These are phyloP conservation scores for Lasiosphaeriaceae sp. DNA, from an alignment of 495 filamentous ascomycete genomes.

Conservation along the genomic window DNA sequence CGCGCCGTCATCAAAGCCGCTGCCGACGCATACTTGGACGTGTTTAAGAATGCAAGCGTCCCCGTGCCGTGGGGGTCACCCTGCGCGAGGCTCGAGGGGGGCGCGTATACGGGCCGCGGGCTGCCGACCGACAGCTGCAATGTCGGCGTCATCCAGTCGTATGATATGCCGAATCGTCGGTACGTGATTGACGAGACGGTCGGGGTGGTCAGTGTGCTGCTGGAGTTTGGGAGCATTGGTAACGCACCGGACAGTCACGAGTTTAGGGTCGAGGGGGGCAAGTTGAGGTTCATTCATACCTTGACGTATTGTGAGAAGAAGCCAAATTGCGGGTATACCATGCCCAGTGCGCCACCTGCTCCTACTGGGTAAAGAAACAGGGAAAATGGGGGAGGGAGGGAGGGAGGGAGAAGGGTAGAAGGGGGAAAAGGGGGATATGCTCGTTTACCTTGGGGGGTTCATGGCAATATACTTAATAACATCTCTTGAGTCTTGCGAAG, in stretches of 20 bases:
- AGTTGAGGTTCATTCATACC: slow-evolving; percentile 13
- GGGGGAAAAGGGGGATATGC: no score
- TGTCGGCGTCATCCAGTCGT: slow-evolving; percentile 15
- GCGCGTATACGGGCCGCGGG: slow-evolving; percentile 26
- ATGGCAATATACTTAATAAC: no score
- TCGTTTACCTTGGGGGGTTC: no score
- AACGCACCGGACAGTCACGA: slow-evolving; percentile 30
- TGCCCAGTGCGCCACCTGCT: background rate
- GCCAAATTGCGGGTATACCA: slow-evolving; percentile 17
- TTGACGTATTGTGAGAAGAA: slow-evolving; percentile 26
- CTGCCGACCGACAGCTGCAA: slow-evolving; percentile 19
- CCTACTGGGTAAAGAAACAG: no score
- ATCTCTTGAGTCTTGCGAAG: no score
- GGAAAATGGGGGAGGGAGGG: no score
- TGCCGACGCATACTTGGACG: slow-evolving; percentile 26
- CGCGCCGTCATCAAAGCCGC: slow-evolving; percentile 18
- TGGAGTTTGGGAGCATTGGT: slow-evolving; percentile 26
- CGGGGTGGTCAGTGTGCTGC: slow-evolving; percentile 36
- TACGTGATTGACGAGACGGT: slow-evolving; percentile 36
- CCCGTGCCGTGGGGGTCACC: slow-evolving; percentile 25
- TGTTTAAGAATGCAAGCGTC: slow-evolving; percentile 21
- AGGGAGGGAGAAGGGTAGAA: no score
- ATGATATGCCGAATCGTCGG: slow-evolving; percentile 14
- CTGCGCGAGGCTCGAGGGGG: slow-evolving; percentile 26
- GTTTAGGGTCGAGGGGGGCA: slow-evolving; percentile 27